Conservation (phyloP, 768 basidiomycete species). For the Pilatotrama ljubarskyi region DNA sequence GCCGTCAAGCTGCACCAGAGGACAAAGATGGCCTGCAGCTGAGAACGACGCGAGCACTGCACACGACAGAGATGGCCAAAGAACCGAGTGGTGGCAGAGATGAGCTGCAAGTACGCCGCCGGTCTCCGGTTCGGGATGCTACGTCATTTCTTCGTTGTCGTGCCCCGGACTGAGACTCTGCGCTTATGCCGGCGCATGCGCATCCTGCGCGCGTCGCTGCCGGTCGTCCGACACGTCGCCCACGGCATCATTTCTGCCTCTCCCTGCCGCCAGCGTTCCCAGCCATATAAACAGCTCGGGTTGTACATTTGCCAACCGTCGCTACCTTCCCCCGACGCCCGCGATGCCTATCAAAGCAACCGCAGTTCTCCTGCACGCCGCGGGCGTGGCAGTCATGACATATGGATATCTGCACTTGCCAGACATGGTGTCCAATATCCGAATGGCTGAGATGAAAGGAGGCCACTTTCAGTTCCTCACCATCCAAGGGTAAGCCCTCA, state of each 20-base stretch:
- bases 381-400: conserved; percentile 35
- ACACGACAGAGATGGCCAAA: too few species aligned
- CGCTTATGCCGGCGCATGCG: too few species aligned
- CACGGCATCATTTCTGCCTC: not conserved
- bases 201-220: not conserved
- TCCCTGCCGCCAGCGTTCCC: too few species aligned
- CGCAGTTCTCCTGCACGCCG: conserved; percentile 34
- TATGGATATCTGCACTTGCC: conserved; percentile 36
- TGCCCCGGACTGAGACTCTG: not conserved
- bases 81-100: too few species aligned
- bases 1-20: too few species aligned
- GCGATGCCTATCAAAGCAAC: conserved; percentile 11
- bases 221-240: not conserved
- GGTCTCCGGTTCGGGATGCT: too few species aligned
- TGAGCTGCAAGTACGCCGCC: too few species aligned
- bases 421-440: conserved; percentile 23
- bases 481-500: conserved; percentile 62
- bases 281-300: too few species aligned
- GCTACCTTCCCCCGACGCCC: not conserved
- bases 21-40: too few species aligned
- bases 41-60: too few species aligned
- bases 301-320: too few species aligned
- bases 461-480: conserved; percentile 76
- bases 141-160: too few species aligned
- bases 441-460: conserved; percentile 50